Base-by-base conservation (phyloP, 345 rosid species). In the Xanthoceras sorbifolium region DNA sequence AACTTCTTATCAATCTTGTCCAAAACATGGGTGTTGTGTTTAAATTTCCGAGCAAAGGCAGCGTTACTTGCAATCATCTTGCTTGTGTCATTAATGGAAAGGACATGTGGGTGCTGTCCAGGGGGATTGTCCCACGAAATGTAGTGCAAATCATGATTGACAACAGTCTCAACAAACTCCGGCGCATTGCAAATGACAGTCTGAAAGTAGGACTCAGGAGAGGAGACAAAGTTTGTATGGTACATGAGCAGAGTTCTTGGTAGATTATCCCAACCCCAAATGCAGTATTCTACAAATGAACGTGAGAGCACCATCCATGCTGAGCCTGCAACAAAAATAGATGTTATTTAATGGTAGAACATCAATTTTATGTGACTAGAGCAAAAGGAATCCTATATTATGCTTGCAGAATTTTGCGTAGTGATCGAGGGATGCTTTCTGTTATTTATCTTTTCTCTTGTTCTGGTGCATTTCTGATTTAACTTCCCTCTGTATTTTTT, bases 181-280 rank as follows among this genome's bases (percentile, higher is more conserved):
- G 98, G 99, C 52, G 78, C 95, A 18, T 97, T 97, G 90, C 98
- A 96, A 31, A 96, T 85, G 34, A 93, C 99, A 0, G 99, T 96
- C 80, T 96, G 99, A 79, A 96, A 97, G 78, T 97, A 97, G 70
- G 97, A 93, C 84, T 97, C 99, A 0, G 99, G 99, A 23, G 99
- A 97, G 73, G 99, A 97, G 71, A 97, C 90, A 42, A 97, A 97
- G 75, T 97, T 97, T 61, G 98, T 71, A 86, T 97, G 89, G 80
- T 97, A 97, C 98, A 97, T 97, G 78, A 97, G 88, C 60, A 97
- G 78, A n/a, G 90, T 87, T 81, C 98, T 83, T 2, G 99, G 99
- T 66, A 97, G 86, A 79, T 97, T 97, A 73, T 97, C 99, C 99
- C 98, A 92, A 50, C 99, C 99, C 99, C 98, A 94, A 70, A 94